Evolutionary conservation across 192 early-diverging fungal genomes (phyloP).

Genomic region (Coemansia sp.): DNA sequence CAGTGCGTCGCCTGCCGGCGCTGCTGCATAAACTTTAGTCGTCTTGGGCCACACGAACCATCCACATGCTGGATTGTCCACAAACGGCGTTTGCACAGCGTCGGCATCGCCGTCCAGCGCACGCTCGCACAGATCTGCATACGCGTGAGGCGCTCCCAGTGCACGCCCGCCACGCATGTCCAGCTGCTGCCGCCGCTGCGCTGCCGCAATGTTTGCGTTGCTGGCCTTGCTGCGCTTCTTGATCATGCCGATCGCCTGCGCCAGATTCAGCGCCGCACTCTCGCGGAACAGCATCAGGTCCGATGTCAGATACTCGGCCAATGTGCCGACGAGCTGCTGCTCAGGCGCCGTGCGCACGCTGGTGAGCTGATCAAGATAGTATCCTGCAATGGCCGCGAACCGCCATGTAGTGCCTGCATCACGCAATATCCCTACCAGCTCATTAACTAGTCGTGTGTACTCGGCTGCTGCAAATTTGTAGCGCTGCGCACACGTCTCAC

Average conservation of each 20-base stretch:
- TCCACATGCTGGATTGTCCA: constrained; percentile 64
- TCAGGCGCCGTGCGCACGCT: constrained; percentile 62
- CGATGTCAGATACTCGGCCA: constrained; percentile 62
- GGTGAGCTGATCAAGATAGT: constrained; percentile 73
- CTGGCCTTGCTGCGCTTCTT: constrained; percentile 60
- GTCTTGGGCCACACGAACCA: constrained; percentile 80
- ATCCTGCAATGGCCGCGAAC: constrained; percentile 75
- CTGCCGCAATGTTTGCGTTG: constrained; percentile 8
- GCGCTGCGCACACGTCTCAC: constrained; percentile 3
- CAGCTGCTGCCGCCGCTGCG: constrained; percentile 6
- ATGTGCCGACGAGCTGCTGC: constrained; percentile 58
- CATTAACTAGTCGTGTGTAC: constrained; percentile 23
- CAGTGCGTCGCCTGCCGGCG: constrained; percentile 29
- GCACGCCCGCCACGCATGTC: not conserved
- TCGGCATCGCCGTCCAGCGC: constrained; percentile 30
- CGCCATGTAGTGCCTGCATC: constrained; percentile 75
- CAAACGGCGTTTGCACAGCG: constrained; percentile 4
- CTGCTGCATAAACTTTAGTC: constrained; percentile 56
- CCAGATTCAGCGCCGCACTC: constrained; percentile 62
- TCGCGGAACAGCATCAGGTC: constrained; percentile 74
- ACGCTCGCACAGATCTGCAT: constrained; percentile 35
- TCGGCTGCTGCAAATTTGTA: constrained; percentile 24
- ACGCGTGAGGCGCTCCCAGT: constrained; percentile 1
- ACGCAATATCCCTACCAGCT: constrained; percentile 63
- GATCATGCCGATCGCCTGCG: constrained; percentile 64